Conservation (phyloP, 768 basidiomycete genomes). For the Russula dissimulans region DNA sequence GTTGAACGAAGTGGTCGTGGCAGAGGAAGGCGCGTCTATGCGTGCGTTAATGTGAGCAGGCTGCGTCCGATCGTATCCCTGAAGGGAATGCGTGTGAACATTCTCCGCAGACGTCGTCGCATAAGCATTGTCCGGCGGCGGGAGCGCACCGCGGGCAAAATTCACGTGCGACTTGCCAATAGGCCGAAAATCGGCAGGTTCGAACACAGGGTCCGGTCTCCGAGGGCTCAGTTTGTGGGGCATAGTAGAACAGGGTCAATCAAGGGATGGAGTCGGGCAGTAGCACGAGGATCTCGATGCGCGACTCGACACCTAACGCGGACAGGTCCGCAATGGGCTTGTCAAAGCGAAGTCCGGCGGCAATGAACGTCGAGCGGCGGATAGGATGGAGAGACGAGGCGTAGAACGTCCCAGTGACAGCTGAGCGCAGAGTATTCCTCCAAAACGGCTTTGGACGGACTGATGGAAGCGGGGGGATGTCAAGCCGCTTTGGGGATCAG, state of each 20-base stretch:
- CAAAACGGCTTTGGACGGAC: constrained; percentile 81
- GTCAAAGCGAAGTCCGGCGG: constrained; percentile 64
- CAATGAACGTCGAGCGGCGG: constrained; percentile 70
- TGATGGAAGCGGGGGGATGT: constrained; percentile 22
- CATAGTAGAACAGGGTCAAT: not conserved
- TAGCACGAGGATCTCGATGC: constrained; percentile 22
- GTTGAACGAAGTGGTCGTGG: constrained; percentile 19
- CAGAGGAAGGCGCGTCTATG: not conserved
- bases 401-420: constrained; percentile 60
- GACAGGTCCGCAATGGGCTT: constrained; percentile 37
- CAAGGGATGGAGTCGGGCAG: constrained; percentile 7
- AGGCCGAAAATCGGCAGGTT: not conserved
- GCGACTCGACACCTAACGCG: constrained; percentile 29
- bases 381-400: constrained; percentile 67
- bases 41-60: not conserved
- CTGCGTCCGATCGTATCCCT: not conserved
- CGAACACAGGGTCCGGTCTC: not conserved
- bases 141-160: not conserved
- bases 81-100: not conserved
- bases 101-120: not conserved
- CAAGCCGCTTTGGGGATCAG: not conserved
- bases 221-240: too few species aligned
- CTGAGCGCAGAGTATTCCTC: constrained; percentile 63
- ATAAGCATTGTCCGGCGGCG: not conserved
- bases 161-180: constrained; percentile 8